A percentile compares a stretch with the other conserved stretches of the same genome.
These are phyloP conservation scores for Globomyces pollinis-pini DNA, from an alignment of 192 early-diverging fungal species.

Conservation along the genomic window DNA sequence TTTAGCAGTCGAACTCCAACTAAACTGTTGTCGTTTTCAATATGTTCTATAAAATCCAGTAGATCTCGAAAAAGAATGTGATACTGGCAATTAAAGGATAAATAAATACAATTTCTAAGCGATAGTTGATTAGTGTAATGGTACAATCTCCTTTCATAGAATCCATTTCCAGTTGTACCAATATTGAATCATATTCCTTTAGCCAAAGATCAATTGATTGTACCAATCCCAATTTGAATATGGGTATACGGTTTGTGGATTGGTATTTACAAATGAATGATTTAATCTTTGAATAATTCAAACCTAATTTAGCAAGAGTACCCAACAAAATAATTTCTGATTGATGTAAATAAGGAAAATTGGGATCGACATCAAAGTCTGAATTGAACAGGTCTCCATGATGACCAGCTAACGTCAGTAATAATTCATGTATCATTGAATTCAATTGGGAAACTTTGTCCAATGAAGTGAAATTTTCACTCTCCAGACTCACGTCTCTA, in stretches of 20 bases:
- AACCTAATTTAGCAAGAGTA: not conserved
- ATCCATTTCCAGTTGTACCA: not conserved
- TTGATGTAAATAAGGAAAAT: slow-evolving; percentile 2
- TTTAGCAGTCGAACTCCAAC: no score
- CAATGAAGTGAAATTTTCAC: not conserved
- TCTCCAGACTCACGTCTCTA: no score
- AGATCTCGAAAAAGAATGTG: no score
- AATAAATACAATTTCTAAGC: no score
- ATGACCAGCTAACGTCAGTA: slow-evolving; percentile 1
- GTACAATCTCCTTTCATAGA: slow-evolving; percentile 1
- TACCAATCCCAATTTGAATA: not conserved
- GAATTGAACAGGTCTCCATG: slow-evolving; percentile 6
- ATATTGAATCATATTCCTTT: not conserved
- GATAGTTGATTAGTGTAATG: no score
- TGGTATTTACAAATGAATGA: not conserved
- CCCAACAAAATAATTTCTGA: not conserved
- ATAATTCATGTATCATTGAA: slow-evolving; percentile 9
- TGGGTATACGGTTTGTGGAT: no score
- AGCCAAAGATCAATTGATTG: not conserved
- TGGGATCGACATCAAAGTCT: not conserved
- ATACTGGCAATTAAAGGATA: no score
- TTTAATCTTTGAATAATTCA: not conserved
- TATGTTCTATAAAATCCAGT: no score
- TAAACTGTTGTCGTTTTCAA: no score
- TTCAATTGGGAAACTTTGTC: not conserved